A percentile compares a stretch with the other conserved stretches of the same genome.
Conservation (phyloP, 805 yeast species). For the Brettanomyces naardenensis region DNA sequence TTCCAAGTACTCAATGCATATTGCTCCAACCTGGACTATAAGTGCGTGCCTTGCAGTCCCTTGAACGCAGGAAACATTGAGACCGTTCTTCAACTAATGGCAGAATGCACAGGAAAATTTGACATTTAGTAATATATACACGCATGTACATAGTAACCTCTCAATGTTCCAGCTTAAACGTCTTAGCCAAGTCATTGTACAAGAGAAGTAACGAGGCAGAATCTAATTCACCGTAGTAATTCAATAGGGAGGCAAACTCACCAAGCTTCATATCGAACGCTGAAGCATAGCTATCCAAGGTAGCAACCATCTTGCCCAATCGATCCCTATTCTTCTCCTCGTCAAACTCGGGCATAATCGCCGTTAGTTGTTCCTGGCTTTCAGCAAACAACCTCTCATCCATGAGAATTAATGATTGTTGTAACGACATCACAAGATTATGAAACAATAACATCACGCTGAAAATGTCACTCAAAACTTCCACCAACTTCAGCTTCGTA, state of each 20-base stretch:
- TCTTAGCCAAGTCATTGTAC: slow-evolving; percentile 32
- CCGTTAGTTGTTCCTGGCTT: slow-evolving; percentile 26
- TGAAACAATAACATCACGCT: slow-evolving; percentile 40
- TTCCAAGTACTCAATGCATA: slow-evolving; percentile 37
- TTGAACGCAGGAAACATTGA: slow-evolving; percentile 64
- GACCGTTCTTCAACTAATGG: slow-evolving; percentile 63
- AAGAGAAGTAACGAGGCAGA: slow-evolving; percentile 36
- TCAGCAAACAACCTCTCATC: slow-evolving; percentile 37
- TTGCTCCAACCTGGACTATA: slow-evolving; percentile 48
- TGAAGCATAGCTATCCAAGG: slow-evolving; percentile 34
- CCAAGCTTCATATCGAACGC: slow-evolving; percentile 36
- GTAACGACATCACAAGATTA: slow-evolving; percentile 41
- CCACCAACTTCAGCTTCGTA: slow-evolving; percentile 48
- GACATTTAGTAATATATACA: neutral
- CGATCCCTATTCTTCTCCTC: slow-evolving; percentile 24
- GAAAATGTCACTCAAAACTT: slow-evolving; percentile 36
- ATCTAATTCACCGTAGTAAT: slow-evolving; percentile 42
- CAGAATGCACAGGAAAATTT: slow-evolving; percentile 37
- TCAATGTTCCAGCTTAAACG: slow-evolving; percentile 8
- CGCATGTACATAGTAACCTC: neutral
- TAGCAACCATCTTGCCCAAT: slow-evolving; percentile 31
- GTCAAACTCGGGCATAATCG: slow-evolving; percentile 31
- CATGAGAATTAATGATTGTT: slow-evolving; percentile 45
- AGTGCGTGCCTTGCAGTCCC: slow-evolving; percentile 81
- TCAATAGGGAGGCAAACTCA: slow-evolving; percentile 38